Conservation (phyloP, 2,329 filamentous ascomycete species). For the Chrysosphaeria jannelii region DNA sequence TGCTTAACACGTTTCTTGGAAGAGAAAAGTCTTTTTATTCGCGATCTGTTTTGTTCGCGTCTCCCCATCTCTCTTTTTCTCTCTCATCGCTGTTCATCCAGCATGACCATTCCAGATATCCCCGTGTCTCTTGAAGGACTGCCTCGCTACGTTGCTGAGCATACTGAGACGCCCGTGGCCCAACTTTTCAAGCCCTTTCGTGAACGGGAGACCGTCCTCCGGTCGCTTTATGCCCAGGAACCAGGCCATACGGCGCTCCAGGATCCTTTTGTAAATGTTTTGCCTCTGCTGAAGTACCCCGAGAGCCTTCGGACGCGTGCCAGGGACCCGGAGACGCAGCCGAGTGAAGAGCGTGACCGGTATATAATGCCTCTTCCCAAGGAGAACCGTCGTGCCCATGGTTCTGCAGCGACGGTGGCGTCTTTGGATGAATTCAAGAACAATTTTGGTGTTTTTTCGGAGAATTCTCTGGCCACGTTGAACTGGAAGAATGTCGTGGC, state of each 20-base stretch:
- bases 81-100: constrained; percentile 4
- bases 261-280: constrained; percentile 27
- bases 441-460: constrained; percentile 47
- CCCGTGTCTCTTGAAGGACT: constrained; percentile 16
- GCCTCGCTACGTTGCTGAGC: constrained; percentile 20
- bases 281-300: constrained; percentile 33
- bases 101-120: constrained; percentile 15
- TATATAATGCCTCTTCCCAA: constrained; percentile 40
- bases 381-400: constrained; percentile 27
- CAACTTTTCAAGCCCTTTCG: constrained; percentile 35
- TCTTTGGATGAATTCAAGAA: constrained; percentile 37
- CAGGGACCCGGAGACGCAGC: constrained; percentile 24
- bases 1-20: too few species aligned
- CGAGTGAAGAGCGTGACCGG: constrained; percentile 24
- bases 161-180: constrained; percentile 20
- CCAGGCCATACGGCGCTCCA: constrained; percentile 24
- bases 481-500: constrained; percentile 63
- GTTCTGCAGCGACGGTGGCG: constrained; percentile 34
- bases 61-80: too few species aligned
- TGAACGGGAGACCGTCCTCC: constrained; percentile 32
- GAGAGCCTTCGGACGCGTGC: constrained; percentile 25
- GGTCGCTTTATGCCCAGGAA: constrained; percentile 38
- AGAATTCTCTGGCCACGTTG: constrained; percentile 43
- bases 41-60: too few species aligned
- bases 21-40: too few species aligned